phyloP scores from a whole-genome alignment of 129 eudicot genomes.

The Helichrysum umbraculigerum region DNA sequence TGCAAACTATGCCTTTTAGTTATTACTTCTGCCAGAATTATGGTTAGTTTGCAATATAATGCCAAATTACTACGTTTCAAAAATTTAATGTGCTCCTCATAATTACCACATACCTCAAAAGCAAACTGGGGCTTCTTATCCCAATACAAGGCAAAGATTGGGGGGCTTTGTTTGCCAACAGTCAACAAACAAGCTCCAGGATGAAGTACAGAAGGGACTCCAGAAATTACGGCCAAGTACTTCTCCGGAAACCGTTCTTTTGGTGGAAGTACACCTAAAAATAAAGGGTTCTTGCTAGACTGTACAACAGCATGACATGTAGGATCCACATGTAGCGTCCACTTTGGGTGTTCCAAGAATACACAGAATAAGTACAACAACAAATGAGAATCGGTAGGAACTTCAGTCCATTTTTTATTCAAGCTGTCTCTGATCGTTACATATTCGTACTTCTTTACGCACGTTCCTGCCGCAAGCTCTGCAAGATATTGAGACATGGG shows the following conservation, averaged over 20 bases:
- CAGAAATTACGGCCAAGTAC: slow-evolving; percentile 69
- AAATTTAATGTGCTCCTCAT: background rate
- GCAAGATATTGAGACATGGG: slow-evolving; percentile 27
- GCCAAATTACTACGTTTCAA: background rate
- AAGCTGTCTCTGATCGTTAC: slow-evolving; percentile 56
- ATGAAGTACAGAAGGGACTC: slow-evolving; percentile 82
- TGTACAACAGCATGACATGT: slow-evolving; percentile 78
- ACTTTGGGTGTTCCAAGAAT: slow-evolving; percentile 86
- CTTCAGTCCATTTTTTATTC: slow-evolving; percentile 88
- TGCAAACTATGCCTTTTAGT: slow-evolving; percentile 4
- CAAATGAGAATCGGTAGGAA: slow-evolving; percentile 87
- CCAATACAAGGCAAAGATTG: slow-evolving; percentile 81
- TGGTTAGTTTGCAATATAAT: slow-evolving; percentile 12
- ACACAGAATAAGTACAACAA: slow-evolving; percentile 88
- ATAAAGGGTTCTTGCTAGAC: slow-evolving; percentile 88
- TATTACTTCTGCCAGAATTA: background rate
- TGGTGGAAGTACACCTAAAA: slow-evolving; percentile 85
- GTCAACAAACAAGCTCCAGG: slow-evolving; percentile 87
- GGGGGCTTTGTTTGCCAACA: slow-evolving; percentile 83
- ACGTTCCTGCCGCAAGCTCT: slow-evolving; percentile 95
- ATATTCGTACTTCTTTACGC: slow-evolving; percentile 80
- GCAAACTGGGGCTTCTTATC: slow-evolving; percentile 90
- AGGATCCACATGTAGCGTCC: slow-evolving; percentile 96
- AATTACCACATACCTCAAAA: slow-evolving; percentile 65
- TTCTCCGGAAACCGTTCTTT: slow-evolving; percentile 94